A percentile compares a stretch with the other conserved stretches of the same genome.
phyloP scores from a whole-genome alignment of 192 early-diverging fungal species.

The Rhizoclosmatium sp. region DNA sequence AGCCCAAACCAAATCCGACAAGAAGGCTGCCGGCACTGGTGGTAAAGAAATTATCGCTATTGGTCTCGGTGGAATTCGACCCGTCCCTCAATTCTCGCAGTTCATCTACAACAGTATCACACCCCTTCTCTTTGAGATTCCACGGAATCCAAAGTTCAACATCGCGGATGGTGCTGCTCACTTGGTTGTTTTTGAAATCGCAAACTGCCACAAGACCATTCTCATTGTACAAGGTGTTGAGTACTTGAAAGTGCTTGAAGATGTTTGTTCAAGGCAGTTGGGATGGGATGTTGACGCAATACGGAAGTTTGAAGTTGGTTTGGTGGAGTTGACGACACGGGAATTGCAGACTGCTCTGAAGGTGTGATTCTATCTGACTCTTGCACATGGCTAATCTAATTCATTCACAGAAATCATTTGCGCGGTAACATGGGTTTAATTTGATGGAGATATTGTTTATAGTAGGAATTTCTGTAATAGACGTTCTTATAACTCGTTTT shows the following conservation, averaged over 20 bases:
- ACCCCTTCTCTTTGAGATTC: slow-evolving; percentile 81
- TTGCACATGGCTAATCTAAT: background rate
- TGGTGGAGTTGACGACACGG: slow-evolving; percentile 29
- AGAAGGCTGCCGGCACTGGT: slow-evolving; percentile 29
- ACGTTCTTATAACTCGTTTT: background rate
- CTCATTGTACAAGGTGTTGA: slow-evolving; percentile 61
- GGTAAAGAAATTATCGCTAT: slow-evolving; percentile 32
- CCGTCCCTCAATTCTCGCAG: slow-evolving; percentile 68
- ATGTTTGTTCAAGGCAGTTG: slow-evolving; percentile 56
- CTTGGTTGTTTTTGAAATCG: slow-evolving; percentile 66
- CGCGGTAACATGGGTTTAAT: background rate
- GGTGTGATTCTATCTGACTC: slow-evolving; percentile 44
- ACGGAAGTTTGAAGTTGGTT: slow-evolving; percentile 9
- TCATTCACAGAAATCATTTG: slow-evolving; percentile 2
- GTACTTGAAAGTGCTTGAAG: slow-evolving; percentile 69
- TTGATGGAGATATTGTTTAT: background rate
- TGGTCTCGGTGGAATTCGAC: slow-evolving; percentile 25
- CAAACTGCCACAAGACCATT: slow-evolving; percentile 60
- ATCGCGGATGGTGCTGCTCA: slow-evolving; percentile 77
- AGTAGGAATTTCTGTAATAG: background rate
- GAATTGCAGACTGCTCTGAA: slow-evolving; percentile 28
- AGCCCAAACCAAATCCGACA: slow-evolving; percentile 21
- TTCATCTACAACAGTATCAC: slow-evolving; percentile 80
- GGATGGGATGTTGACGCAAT: slow-evolving; percentile 8
- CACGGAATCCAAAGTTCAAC: slow-evolving; percentile 76